phyloP scores from a whole-genome alignment of 495 filamentous ascomycete genomes.

The Podospora pseudocomata region DNA sequence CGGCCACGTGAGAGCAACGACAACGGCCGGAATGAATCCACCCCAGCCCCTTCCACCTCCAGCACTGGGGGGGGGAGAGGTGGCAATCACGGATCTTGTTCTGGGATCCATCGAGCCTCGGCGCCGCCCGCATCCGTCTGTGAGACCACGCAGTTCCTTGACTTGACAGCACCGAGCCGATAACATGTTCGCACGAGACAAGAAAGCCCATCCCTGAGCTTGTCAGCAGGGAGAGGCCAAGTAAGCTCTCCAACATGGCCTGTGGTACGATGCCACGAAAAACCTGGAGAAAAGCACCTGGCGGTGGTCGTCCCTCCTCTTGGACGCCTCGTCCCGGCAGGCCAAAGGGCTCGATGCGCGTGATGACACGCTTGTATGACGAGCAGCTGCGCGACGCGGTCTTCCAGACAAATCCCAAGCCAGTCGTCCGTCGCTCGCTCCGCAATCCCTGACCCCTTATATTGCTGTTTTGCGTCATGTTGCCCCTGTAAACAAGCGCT shows the following conservation, averaged over 20 bases:
- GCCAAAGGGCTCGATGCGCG: constrained; percentile 24
- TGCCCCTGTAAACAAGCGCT: constrained; percentile 5
- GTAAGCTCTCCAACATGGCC: constrained; percentile 1
- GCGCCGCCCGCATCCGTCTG: constrained; percentile 3
- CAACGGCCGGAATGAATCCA: background rate
- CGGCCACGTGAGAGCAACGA: constrained; percentile 14
- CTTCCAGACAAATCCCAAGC: constrained; percentile 22
- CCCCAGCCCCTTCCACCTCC: background rate
- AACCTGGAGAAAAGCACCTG: constrained; percentile 7
- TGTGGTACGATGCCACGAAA: constrained; percentile 23
- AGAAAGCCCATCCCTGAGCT: background rate
- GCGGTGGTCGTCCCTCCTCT: constrained; percentile 1
- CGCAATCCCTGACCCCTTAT: constrained; percentile 7
- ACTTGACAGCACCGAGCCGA: constrained; percentile 1
- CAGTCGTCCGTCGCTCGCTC: constrained; percentile 1
- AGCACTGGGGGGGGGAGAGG: background rate
- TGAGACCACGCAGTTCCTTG: constrained; percentile 1
- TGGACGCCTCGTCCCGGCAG: constrained; percentile 14
- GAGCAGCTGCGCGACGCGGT: constrained; percentile 22
- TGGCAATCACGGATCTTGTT: background rate
- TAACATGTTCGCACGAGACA: constrained; percentile 1
- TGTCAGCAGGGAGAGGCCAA: constrained; percentile 10
- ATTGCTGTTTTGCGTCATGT: background rate
- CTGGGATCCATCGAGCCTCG: constrained; percentile 6
- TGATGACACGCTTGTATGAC: constrained; percentile 34